Conservation (phyloP, 1,284 basidiomycete genomes). For the Pisolithus thermaeus region DNA sequence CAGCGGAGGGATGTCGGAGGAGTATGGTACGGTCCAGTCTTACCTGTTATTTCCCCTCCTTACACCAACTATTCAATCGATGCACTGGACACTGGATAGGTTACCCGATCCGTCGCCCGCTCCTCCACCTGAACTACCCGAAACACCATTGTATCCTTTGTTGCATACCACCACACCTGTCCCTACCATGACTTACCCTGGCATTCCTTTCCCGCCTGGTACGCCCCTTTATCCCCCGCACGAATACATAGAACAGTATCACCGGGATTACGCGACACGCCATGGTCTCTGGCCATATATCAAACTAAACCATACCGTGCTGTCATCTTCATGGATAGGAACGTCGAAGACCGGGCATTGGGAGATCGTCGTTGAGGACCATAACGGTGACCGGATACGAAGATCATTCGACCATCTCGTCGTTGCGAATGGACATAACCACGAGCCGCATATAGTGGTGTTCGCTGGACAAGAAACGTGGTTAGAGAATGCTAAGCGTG, state of each 20-base stretch:
- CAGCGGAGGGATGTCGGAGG: conserved; percentile 46
- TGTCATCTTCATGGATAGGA: conserved; percentile 42
- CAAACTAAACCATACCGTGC: conserved; percentile 39
- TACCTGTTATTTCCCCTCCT: not conserved
- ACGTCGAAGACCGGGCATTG: conserved; percentile 36
- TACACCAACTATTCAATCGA: not conserved
- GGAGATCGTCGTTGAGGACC: conserved; percentile 32
- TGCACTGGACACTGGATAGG: conserved; percentile 22
- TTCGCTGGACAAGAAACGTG: conserved; percentile 46
- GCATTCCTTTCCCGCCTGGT: conserved; percentile 43
- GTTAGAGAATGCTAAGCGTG: conserved; percentile 30
- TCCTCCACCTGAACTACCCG: conserved; percentile 42
- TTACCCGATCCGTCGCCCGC: conserved; percentile 39
- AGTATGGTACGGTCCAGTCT: conserved; percentile 33
- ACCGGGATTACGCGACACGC: conserved; percentile 35
- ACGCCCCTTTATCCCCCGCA: conserved; percentile 48
- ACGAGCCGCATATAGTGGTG: conserved; percentile 40
- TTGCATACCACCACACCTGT: conserved; percentile 53
- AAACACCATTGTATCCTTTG: conserved; percentile 49
- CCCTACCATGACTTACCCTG: conserved; percentile 48
- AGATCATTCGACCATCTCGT: conserved; percentile 46
- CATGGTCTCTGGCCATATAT: conserved; percentile 38
- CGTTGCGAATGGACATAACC: conserved; percentile 49
- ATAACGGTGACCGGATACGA: conserved; percentile 10
- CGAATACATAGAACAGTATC: conserved; percentile 42